These are phyloP conservation scores for Nidula niveotomentosa DNA, from an alignment of 1,284 basidiomycete genomes.

Conservation along the genomic window DNA sequence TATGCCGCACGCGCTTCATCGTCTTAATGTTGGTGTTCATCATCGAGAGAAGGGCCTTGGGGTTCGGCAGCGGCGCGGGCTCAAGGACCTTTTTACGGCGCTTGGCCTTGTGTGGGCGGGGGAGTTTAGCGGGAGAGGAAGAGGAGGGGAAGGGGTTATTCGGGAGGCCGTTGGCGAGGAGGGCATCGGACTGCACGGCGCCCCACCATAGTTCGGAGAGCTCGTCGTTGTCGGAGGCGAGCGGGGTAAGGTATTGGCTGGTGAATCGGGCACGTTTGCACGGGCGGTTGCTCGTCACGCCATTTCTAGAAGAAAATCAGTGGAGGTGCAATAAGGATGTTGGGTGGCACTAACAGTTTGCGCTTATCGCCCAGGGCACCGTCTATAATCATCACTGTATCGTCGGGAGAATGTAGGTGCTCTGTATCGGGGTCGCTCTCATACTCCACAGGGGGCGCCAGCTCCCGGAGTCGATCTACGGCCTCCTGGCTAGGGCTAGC, in stretches of 20 bases:
- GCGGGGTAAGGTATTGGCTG: constrained; percentile 26
- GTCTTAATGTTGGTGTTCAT: constrained; percentile 78
- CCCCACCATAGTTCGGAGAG: constrained; percentile 72
- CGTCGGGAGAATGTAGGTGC: constrained; percentile 27
- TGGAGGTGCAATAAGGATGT: too few species aligned
- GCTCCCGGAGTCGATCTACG: constrained; percentile 36
- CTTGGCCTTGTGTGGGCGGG: constrained; percentile 30
- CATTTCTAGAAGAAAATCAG: constrained; percentile 10
- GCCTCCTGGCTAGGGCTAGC: constrained; percentile 12
- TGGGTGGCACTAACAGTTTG: constrained; percentile 30
- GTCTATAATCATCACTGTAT: constrained; percentile 31
- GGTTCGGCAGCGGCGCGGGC: constrained; percentile 13
- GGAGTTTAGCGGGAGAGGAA: constrained; percentile 19
- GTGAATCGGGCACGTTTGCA: constrained; percentile 39
- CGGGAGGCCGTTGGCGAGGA: constrained; percentile 68
- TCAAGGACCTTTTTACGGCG: constrained; percentile 13
- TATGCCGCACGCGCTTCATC: constrained; percentile 66
- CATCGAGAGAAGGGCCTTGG: constrained; percentile 54
- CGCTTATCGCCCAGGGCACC: constrained; percentile 56
- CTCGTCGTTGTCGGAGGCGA: constrained; percentile 36
- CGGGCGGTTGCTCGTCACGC: constrained; percentile 28
- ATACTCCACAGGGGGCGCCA: constrained; percentile 36
- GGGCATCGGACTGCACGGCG: constrained; percentile 56
- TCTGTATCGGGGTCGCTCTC: constrained; percentile 41
- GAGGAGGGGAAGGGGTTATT: constrained; percentile 46